A percentile compares a stretch with the other conserved stretches of the same genome.
These are phyloP conservation scores for Pyricularia sp. DNA, from an alignment of 2,329 filamentous ascomycete genomes.

Conservation along the genomic window DNA sequence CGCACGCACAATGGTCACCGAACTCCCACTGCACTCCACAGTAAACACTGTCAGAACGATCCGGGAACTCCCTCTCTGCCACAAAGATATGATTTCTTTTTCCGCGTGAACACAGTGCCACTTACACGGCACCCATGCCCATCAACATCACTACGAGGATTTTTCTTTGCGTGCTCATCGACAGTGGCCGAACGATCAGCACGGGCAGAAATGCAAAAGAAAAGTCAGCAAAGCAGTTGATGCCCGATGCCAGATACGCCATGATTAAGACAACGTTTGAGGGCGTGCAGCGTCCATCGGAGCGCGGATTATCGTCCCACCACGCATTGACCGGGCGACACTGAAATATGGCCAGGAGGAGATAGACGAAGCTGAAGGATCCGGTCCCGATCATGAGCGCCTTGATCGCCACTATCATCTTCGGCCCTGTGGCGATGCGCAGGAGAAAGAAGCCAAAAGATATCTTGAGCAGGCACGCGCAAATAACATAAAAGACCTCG, in stretches of 20 bases:
- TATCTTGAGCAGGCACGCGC: background rate
- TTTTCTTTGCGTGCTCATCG: background rate
- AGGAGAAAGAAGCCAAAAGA: background rate
- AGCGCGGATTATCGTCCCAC: background rate
- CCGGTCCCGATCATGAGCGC: background rate
- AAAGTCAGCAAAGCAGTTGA: background rate
- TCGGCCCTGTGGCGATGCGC: background rate
- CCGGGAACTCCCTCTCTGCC: too few species aligned
- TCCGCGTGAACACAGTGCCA: background rate
- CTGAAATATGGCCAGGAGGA: background rate
- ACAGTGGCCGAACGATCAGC: background rate
- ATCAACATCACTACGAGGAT: background rate
- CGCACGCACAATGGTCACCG: background rate
- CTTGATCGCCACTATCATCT: background rate
- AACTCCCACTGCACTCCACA: background rate
- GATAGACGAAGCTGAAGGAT: background rate
- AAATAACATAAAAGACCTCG: background rate
- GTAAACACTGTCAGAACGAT: background rate
- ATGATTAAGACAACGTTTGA: background rate
- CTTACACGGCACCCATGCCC: background rate
- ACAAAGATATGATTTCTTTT: too few species aligned
- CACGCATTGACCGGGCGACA: background rate
- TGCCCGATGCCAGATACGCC: background rate
- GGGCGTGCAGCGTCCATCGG: background rate
- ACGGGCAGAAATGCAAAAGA: background rate